Evolutionary conservation across 176 grass and related monocot species (phyloP).

Genomic region (Musa acuminata): DNA sequence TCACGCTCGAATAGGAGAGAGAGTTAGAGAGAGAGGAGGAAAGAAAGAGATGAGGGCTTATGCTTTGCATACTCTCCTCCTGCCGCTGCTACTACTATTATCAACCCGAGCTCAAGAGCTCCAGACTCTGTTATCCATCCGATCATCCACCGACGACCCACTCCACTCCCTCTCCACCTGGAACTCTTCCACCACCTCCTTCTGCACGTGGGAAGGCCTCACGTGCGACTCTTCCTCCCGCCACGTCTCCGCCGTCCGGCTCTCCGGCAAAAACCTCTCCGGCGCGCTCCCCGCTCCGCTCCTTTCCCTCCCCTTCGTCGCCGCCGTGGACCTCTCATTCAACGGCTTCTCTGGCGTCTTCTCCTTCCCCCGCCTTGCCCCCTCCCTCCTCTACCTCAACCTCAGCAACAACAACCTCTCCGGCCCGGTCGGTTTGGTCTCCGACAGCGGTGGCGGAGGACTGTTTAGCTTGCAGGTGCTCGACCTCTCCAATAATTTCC

Average conservation of each 20-base stretch:
- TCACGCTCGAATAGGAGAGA: neutral
- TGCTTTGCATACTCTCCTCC: neutral
- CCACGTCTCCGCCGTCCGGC: constrained; percentile 8
- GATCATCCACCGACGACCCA: constrained; percentile 15
- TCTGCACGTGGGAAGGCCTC: constrained; percentile 11
- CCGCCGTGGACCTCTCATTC: constrained; percentile 4
- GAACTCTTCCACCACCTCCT: constrained; percentile 1
- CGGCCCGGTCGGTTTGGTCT: neutral
- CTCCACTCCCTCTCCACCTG: constrained; percentile 9
- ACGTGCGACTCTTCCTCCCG: neutral
- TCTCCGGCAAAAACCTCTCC: constrained; percentile 5
- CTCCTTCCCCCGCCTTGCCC: neutral
- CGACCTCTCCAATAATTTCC: constrained; percentile 16
- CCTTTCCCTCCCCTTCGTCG: neutral
- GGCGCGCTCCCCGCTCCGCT: neutral
- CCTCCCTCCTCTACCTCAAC: constrained; percentile 17
- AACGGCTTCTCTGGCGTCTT: constrained; percentile 7
- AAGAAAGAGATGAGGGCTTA: neutral
- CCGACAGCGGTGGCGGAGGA: neutral
- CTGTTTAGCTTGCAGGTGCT: constrained; percentile 1
- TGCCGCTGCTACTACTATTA: neutral
- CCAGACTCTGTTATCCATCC: neutral
- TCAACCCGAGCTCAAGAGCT: neutral
- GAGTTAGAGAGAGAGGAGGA: neutral
- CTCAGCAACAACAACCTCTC: constrained; percentile 13